These are phyloP conservation scores for Trypethelium eluteriae DNA, from an alignment of 495 filamentous ascomycete genomes.

Conservation along the genomic window DNA sequence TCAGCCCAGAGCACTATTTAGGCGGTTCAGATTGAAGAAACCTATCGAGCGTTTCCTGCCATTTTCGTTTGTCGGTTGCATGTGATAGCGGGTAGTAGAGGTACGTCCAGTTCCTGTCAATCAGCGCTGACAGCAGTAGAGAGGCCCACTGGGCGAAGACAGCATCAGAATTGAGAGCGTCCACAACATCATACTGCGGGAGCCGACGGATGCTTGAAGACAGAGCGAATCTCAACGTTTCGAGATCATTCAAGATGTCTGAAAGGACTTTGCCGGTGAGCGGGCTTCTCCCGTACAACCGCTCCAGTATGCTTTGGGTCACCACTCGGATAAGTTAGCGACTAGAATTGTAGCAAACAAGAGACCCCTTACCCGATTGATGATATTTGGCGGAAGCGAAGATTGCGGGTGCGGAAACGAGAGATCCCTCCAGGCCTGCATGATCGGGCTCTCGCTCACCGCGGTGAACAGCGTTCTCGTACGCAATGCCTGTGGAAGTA, in stretches of 20 bases:
- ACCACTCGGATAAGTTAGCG: slow-evolving; percentile 3
- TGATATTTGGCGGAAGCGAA: slow-evolving; percentile 5
- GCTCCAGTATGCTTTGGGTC: slow-evolving; percentile 6
- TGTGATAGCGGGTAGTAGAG: slow-evolving; percentile 12
- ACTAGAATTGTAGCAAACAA: background rate
- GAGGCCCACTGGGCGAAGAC: slow-evolving; percentile 12
- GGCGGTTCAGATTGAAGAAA: slow-evolving; percentile 13
- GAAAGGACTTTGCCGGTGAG: slow-evolving; percentile 6
- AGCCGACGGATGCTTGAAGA: slow-evolving; percentile 2
- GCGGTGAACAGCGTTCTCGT: slow-evolving; percentile 9
- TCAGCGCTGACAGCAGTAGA: slow-evolving; percentile 16
- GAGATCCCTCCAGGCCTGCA: background rate
- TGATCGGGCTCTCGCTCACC: background rate
- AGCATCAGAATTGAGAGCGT: slow-evolving; percentile 3
- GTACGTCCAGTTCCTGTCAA: slow-evolving; percentile 13
- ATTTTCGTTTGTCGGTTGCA: slow-evolving; percentile 4
- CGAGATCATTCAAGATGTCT: slow-evolving; percentile 8
- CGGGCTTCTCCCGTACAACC: slow-evolving; percentile 3
- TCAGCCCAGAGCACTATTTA: slow-evolving; percentile 5
- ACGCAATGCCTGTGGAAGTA: slow-evolving; percentile 15
- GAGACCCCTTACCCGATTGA: background rate
- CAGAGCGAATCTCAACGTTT: background rate
- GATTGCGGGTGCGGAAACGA: background rate
- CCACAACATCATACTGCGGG: background rate
- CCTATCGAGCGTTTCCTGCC: slow-evolving; percentile 13